Evolutionary conservation across 164 flowering plant genomes (phyloP).

Genomic region (Nymphaea thermarum): DNA sequence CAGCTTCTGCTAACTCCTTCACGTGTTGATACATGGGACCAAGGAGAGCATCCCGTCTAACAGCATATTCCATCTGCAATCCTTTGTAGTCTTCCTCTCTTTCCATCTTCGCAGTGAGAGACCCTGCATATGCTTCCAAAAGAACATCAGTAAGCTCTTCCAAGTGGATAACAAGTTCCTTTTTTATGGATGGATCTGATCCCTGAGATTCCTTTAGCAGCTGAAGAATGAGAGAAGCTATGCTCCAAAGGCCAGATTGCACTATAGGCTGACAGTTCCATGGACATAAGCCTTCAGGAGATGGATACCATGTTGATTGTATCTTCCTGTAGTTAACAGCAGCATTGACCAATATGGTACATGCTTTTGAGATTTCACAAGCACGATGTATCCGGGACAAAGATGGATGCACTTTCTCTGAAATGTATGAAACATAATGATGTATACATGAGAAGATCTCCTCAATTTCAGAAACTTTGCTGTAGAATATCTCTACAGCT

Average conservation of each 20-base stretch:
- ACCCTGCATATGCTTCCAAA: slow-evolving; percentile 66
- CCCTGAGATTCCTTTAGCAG: slow-evolving; percentile 39
- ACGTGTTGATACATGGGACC: slow-evolving; percentile 56
- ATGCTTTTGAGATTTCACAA: slow-evolving; percentile 75
- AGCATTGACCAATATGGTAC: slow-evolving; percentile 43
- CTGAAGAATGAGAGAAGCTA: slow-evolving; percentile 66
- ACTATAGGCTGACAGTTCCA: slow-evolving; percentile 76
- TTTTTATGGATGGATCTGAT: slow-evolving; percentile 35
- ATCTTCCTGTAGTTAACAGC: slow-evolving; percentile 55
- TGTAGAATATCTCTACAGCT: slow-evolving; percentile 92
- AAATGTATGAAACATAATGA: slow-evolving; percentile 41
- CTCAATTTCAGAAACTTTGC: slow-evolving; percentile 83
- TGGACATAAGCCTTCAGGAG: slow-evolving; percentile 70
- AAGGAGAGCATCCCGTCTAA: slow-evolving; percentile 63
- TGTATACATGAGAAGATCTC: slow-evolving; percentile 65
- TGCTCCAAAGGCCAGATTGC: slow-evolving; percentile 70
- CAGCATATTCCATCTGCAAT: slow-evolving; percentile 53
- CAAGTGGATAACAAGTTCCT: slow-evolving; percentile 41
- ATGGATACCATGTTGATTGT: slow-evolving; percentile 83
- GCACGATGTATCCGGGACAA: slow-evolving; percentile 46
- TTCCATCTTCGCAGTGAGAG: slow-evolving; percentile 68
- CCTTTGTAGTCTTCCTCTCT: slow-evolving; percentile 64
- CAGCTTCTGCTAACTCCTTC: slow-evolving; percentile 35
- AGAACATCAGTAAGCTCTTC: slow-evolving; percentile 55
- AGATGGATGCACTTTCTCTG: slow-evolving; percentile 35